A percentile compares a stretch with the other conserved stretches of the same genome.
Evolutionary conservation across 2,329 filamentous ascomycete genomes (phyloP).

Genomic region (Alternaria triticina): DNA sequence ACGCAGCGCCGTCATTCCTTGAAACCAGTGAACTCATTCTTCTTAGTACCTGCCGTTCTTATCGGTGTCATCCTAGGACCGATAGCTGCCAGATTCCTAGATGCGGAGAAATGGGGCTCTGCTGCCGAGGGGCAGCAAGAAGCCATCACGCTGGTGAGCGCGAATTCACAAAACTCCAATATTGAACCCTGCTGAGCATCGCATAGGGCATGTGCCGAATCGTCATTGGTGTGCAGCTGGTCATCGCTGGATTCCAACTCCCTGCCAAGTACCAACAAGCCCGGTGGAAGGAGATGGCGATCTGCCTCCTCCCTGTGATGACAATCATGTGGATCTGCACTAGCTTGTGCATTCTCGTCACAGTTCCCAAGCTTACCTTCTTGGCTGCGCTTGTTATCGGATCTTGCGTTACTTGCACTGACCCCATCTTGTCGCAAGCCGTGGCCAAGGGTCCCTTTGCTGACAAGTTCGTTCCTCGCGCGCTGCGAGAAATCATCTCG

Average conservation of each 20-base stretch:
- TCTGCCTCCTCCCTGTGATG: slow-evolving; percentile 66
- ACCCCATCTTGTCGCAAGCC: slow-evolving; percentile 67
- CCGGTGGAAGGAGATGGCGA: slow-evolving; percentile 60
- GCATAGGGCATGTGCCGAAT: slow-evolving; percentile 60
- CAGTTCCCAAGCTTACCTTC: slow-evolving; percentile 62
- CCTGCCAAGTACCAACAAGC: slow-evolving; percentile 61
- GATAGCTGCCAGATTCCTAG: slow-evolving; percentile 60
- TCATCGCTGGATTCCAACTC: slow-evolving; percentile 68
- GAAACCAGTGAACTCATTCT: background rate
- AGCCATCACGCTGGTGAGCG: slow-evolving; percentile 51
- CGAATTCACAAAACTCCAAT: background rate
- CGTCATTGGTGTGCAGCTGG: slow-evolving; percentile 67
- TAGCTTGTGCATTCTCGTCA: slow-evolving; percentile 61
- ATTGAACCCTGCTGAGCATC: background rate
- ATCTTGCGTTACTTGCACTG: slow-evolving; percentile 67
- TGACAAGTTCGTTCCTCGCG: slow-evolving; percentile 65
- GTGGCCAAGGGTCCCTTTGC: slow-evolving; percentile 69
- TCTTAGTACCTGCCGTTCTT: slow-evolving; percentile 52
- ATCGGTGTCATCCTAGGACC: slow-evolving; percentile 64
- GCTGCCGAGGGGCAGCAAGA: slow-evolving; percentile 42
- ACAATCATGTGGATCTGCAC: slow-evolving; percentile 68
- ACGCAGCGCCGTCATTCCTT: background rate
- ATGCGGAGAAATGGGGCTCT: slow-evolving; percentile 50
- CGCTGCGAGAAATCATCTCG: slow-evolving; percentile 66
- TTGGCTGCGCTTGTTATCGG: slow-evolving; percentile 61